phyloP scores from a whole-genome alignment of 768 basidiomycete genomes.

The Boletus bicolor region DNA sequence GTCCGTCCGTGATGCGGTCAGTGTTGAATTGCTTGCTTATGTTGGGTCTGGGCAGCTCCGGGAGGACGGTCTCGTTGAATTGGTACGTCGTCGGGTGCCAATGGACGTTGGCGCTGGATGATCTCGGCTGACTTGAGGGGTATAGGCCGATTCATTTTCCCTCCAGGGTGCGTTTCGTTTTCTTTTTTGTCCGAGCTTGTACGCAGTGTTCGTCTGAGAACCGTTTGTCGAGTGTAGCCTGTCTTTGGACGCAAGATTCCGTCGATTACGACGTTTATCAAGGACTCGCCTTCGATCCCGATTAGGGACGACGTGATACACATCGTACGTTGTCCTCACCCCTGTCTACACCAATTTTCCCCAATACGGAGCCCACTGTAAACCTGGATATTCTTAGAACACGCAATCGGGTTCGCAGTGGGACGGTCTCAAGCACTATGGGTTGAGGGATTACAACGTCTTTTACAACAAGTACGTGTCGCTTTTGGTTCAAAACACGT shows the following conservation, averaged over 20 bases:
- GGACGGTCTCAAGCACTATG: slow-evolving; percentile 64
- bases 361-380: no score
- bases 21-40: not conserved
- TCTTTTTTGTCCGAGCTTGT: not conserved
- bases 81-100: slow-evolving; percentile 41
- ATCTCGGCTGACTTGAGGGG: not conserved
- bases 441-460: slow-evolving; percentile 47
- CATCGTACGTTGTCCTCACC: slow-evolving; percentile 37
- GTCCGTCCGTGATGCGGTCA: not conserved
- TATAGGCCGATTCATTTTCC: slow-evolving; percentile 67
- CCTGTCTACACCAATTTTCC: no score
- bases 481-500: not conserved
- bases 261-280: slow-evolving; percentile 42
- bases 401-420: slow-evolving; percentile 71
- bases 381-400: slow-evolving; percentile 39
- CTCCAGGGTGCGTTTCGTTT: slow-evolving; percentile 41
- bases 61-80: slow-evolving; percentile 56
- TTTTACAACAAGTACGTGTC: slow-evolving; percentile 59
- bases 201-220: not conserved
- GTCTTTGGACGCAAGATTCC: slow-evolving; percentile 54
- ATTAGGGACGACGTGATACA: slow-evolving; percentile 50
- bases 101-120: not conserved
- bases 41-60: slow-evolving; percentile 36
- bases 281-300: slow-evolving; percentile 13
- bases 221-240: slow-evolving; percentile 38